Evolutionary conservation across 2,329 filamentous ascomycete species (phyloP).

Genomic region (Beauveria rudraprayagi): DNA sequence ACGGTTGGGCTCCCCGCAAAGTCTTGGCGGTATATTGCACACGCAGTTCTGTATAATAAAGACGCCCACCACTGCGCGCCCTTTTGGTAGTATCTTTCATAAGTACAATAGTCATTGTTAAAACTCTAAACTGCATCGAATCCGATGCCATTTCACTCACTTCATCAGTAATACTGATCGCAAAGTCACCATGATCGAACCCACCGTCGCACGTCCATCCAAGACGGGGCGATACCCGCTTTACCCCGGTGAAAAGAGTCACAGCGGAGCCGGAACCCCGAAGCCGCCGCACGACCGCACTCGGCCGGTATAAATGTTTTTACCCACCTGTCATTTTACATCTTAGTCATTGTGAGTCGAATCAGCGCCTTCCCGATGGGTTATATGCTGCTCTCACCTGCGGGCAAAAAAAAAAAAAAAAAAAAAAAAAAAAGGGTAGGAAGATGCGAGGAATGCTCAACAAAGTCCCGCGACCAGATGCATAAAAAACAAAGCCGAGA

Average conservation of each 20-base stretch:
- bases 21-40: too few relatives aligned
- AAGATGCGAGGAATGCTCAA: not conserved
- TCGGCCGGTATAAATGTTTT: not conserved
- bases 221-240: not conserved
- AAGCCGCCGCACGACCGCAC: not conserved
- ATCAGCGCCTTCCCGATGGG: not conserved
- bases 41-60: too few relatives aligned
- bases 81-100: too few relatives aligned
- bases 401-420: not conserved
- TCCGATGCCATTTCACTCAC: too few relatives aligned
- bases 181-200: not conserved
- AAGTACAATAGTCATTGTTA: too few relatives aligned
- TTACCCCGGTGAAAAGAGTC: not conserved
- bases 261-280: not conserved
- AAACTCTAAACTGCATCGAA: too few relatives aligned
- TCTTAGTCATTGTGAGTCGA: not conserved
- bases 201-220: not conserved
- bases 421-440: too few relatives aligned
- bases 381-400: not conserved
- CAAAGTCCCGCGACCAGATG: not conserved
- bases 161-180: not conserved
- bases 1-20: too few relatives aligned
- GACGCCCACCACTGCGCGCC: too few relatives aligned
- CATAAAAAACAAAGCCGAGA: not conserved
- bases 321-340: not conserved